phyloP scores from a whole-genome alignment of 1,139 yeast genomes.

The Blastobotrys aristatus region DNA sequence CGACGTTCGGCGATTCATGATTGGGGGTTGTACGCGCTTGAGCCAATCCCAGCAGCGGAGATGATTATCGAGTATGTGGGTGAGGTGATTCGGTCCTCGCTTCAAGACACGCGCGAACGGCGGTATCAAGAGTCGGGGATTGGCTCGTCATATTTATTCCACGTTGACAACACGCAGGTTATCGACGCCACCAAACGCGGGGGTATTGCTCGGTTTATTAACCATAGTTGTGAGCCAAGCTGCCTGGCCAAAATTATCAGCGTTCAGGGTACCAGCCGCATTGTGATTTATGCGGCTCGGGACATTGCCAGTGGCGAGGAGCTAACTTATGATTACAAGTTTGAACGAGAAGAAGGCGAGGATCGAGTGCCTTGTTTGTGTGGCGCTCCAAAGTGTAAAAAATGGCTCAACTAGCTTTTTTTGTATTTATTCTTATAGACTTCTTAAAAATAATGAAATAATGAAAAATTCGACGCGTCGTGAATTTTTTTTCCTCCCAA shows the following conservation, averaged over 20 bases:
- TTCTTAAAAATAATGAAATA: too few species aligned
- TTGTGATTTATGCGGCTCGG: conserved; percentile 87
- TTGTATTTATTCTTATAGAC: background rate
- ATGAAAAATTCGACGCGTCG: too few species aligned
- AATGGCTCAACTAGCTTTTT: conserved; percentile 60
- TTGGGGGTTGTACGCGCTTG: conserved; percentile 96
- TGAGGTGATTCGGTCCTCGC: conserved; percentile 87
- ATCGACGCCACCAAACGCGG: conserved; percentile 98
- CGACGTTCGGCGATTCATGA: conserved; percentile 96
- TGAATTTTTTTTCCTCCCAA: too few species aligned
- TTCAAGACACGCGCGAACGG: conserved; percentile 88
- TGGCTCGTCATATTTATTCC: conserved; percentile 87
- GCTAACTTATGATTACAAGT: conserved; percentile 90
- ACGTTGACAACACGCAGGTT: conserved; percentile 91
- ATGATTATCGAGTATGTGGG: conserved; percentile 99
- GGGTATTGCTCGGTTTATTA: conserved; percentile 86
- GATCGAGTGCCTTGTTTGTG: conserved; percentile 89
- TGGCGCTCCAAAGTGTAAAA: conserved; percentile 93
- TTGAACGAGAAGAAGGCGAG: conserved; percentile 87
- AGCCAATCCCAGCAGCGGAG: conserved; percentile 89
- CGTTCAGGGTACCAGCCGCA: conserved; percentile 89
- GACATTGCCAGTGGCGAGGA: conserved; percentile 76
- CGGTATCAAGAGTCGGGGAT: conserved; percentile 85
- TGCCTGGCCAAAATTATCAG: conserved; percentile 96
- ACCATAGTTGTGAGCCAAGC: conserved; percentile 96